Conservation (phyloP, 169 alveolate genomes). For the Plasmodium gallinaceum region DNA sequence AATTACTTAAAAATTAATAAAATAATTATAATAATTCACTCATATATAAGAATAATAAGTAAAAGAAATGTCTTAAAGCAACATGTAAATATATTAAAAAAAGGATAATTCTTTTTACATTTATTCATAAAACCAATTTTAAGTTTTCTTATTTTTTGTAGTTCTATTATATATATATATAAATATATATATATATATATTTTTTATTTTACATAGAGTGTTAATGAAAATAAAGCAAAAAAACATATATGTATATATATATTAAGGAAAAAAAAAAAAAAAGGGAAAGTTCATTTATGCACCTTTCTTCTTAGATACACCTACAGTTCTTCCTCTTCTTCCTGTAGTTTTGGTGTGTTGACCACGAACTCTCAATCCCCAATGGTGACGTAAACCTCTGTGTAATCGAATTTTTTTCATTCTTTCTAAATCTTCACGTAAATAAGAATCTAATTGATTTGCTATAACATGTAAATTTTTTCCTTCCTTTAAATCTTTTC, state of each 20-base stretch:
- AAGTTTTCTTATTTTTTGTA: not conserved
- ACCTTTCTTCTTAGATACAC: slow-evolving; percentile 97
- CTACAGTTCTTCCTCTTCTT: slow-evolving; percentile 98
- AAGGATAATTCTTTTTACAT: not conserved
- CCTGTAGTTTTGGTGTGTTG: slow-evolving; percentile 99
- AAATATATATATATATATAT: too few relatives aligned
- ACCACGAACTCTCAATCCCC: slow-evolving; percentile 99
- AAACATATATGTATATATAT: not conserved
- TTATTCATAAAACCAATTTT: not conserved
- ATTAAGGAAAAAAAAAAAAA: slow-evolving; percentile 15
- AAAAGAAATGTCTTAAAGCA: too few relatives aligned
- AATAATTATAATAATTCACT: too few relatives aligned
- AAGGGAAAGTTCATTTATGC: slow-evolving; percentile 42
- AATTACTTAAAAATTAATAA: too few relatives aligned
- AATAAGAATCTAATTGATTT: slow-evolving; percentile 95
- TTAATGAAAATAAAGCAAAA: slow-evolving; percentile 9
- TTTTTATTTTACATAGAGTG: slow-evolving; percentile 4
- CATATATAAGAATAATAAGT: too few relatives aligned
- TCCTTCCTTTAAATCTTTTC: slow-evolving; percentile 97
- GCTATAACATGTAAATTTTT: slow-evolving; percentile 94
- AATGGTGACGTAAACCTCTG: slow-evolving; percentile 99
- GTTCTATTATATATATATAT: too few relatives aligned
- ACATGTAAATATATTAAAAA: too few relatives aligned
- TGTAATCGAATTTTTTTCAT: slow-evolving; percentile 97
- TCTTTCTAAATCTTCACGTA: slow-evolving; percentile 99